Conservation (phyloP, 257 asterid genomes). For the Petunia secreta region DNA sequence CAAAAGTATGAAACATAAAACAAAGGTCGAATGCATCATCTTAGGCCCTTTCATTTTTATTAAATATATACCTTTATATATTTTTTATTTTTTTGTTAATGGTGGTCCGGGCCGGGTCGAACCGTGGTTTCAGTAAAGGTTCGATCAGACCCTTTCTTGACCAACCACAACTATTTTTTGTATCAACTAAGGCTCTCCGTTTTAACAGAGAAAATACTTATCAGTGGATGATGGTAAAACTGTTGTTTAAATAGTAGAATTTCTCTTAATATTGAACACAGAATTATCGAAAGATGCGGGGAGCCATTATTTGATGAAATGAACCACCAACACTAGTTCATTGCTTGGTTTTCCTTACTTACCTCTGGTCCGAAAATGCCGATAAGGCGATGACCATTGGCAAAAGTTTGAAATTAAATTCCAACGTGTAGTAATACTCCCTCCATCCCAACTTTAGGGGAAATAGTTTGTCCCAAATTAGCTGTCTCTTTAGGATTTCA, state of each 20-base stretch:
- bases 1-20: constrained; percentile 41
- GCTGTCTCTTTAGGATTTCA: too few relatives aligned
- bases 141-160: constrained; percentile 37
- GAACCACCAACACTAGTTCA: not conserved
- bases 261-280: not conserved
- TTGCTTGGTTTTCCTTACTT: not conserved
- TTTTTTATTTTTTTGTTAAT: not conserved
- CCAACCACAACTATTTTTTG: not conserved
- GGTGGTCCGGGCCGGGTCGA: constrained; percentile 32
- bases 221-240: not conserved
- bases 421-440: too few relatives aligned
- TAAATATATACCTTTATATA: too few relatives aligned
- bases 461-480: too few relatives aligned
- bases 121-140: constrained; percentile 31
- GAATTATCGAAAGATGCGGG: constrained; percentile 13
- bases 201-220: not conserved
- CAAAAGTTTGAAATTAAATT: not conserved
- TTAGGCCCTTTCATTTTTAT: constrained; percentile 30
- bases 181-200: not conserved
- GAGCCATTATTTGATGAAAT: not conserved
- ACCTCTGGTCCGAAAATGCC: not conserved
- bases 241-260: not conserved
- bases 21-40: not conserved
- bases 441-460: not conserved
- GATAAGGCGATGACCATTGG: not conserved